Conservation (phyloP, 257 asterid species). For the Solanum chilense region DNA sequence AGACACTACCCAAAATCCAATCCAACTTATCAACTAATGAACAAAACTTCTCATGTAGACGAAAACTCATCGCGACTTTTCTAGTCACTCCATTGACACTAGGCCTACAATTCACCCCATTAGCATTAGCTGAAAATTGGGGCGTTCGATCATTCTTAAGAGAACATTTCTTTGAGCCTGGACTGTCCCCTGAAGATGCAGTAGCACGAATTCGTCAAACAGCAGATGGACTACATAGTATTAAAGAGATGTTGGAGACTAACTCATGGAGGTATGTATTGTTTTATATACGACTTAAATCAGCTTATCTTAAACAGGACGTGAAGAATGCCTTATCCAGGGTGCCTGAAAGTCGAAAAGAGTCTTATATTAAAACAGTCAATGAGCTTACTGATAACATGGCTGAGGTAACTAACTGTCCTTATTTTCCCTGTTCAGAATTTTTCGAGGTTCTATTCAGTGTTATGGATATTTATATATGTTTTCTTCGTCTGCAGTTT, state of each 20-base stretch:
- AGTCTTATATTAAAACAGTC: conserved; percentile 34
- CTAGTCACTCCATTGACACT: conserved; percentile 28
- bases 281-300: conserved; percentile 52
- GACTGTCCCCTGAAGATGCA: conserved; percentile 55
- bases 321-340: conserved; percentile 22
- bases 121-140: conserved; percentile 57
- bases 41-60: conserved; percentile 2
- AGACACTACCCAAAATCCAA: conserved; percentile 9
- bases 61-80: conserved; percentile 34
- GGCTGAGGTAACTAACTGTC: conserved; percentile 40
- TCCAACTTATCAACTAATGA: conserved; percentile 11
- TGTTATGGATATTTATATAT: background rate
- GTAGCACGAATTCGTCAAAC: conserved; percentile 54
- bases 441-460: background rate
- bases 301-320: conserved; percentile 43
- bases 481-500: conserved; percentile 32
- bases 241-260: conserved; percentile 60
- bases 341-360: conserved; percentile 34
- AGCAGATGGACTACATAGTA: conserved; percentile 62
- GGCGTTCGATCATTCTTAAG: conserved; percentile 46
- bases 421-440: background rate
- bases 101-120: conserved; percentile 25
- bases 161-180: conserved; percentile 50
- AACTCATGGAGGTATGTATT: conserved; percentile 81
- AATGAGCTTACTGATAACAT: conserved; percentile 63